Evolutionary conservation across 2,329 filamentous ascomycete species (phyloP), one percentile per base, ranked within the genome.

Genomic region (Apiospora pterosperma): DNA sequence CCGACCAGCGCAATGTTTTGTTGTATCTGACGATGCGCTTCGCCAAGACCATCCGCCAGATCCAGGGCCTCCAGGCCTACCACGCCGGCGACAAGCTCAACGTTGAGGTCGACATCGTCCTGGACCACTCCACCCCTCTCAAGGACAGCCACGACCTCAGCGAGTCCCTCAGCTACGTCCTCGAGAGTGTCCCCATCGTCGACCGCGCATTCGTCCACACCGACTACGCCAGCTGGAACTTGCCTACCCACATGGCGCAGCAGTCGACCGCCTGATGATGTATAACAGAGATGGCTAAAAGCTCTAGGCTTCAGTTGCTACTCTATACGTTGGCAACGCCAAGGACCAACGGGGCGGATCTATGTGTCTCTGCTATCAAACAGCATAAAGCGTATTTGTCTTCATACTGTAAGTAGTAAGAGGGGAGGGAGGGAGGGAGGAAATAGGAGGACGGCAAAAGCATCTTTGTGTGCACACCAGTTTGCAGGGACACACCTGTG

Each of bases 11-110:
- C 19, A 63, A 81, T 78, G 63, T 66, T 5, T 62, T 97, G 25
- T 83, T 97, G 1, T 97, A 97, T 78, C 85, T 97, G 70, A 96
- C 93, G 1, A 97, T 97, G 91, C 90, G 94, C 23, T 97, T 97
- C 74, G 93, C 93, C 58, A 92, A 91, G 69, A 91, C 91, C 14
- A 96, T 97, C 73, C 88, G 88, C 73, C 90, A 92, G 74, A 96
- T 96, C 66, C 92, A 96, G 75, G 92, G 92, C 36, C 80, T 96
- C 64, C 90, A 93, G 69, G 92, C 92, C 2, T 96, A 96, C 75
- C 92, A 96, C 72, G 89, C 90, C 0, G 92, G 92, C 31, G 92
- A 96, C 76, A 94, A 93, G 80, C 83, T 96, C 65, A 93, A 92
- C 68, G 91, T 95, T 31, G 88, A 90, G 72, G 92, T 95, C 12